Evolutionary conservation across 1,139 yeast species (phyloP), one percentile per base, ranked within the genome.

Genomic region (Kluyveromyces sp.): DNA sequence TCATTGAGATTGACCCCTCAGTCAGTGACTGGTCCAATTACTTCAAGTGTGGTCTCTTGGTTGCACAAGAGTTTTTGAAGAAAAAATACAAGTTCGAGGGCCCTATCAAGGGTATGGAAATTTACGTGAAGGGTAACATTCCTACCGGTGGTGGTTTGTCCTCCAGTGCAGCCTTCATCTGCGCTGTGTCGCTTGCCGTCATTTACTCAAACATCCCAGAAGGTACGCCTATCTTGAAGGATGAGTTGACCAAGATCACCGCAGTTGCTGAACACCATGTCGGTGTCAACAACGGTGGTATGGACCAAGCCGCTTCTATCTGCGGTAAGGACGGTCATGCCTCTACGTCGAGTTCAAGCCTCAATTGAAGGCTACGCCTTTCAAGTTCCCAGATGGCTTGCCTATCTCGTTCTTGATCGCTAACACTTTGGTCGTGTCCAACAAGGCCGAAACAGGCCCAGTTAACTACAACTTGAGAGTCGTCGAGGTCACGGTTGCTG

Each of bases 141-240:
- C 89, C 90, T 36, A 77, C 84, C 8, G 89, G 87, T 15, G 81
- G 83, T 31, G 90, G 90, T 3, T 73, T 83, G 47, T 77, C 83
- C 5, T 80, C 87, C 1, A 78, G 85, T 5, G 88, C 89, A 8
- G 89, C 89, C 4, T 78, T 83, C 58, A 81, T 83, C 50, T 83
- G 83, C 50, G 75, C 84, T 28, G 73, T 83, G 3, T 77, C 88
- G 0, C 65, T 83, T 56, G 79, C 83, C 1, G 69, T 77, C 4
- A 70, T 83, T 49, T 64, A 71, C 44, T 81, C 80, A 26, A 79
- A 80, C 56, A 79, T 79, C 8, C 63, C 72, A 39, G 52, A 52
- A 0, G 48, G 53, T 7, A 58, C 51, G 42, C 46, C 53, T 4
- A 64, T 81, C 39, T 52, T 77, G 49, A 79, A 80, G 57, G 66